phyloP scores from a whole-genome alignment of 2,329 filamentous ascomycete species.

The Penicillium sp. region DNA sequence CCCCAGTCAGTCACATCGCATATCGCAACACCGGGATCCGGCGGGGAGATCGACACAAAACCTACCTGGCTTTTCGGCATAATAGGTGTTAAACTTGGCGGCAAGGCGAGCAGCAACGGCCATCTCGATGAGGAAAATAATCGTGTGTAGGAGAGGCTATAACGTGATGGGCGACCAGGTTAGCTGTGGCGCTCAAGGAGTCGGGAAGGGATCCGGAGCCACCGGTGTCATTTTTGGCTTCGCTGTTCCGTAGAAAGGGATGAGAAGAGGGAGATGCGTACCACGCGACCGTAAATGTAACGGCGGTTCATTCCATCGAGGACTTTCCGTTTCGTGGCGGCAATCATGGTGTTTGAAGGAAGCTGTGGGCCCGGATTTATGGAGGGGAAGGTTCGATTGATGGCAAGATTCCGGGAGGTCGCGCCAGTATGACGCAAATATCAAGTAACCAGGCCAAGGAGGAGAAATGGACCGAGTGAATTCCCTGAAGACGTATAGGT shows the following conservation, averaged over 20 bases:
- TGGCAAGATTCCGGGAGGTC: conserved; percentile 27
- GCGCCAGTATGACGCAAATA: conserved; percentile 44
- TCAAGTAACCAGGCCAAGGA: not conserved
- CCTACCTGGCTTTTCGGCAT: conserved; percentile 81
- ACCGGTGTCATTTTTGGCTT: not conserved
- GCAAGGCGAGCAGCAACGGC: conserved; percentile 77
- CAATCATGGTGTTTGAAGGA: conserved; percentile 40
- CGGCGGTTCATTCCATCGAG: conserved; percentile 47
- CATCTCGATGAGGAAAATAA: conserved; percentile 88
- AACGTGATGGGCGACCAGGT: conserved; percentile 9
- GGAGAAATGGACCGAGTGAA: not conserved
- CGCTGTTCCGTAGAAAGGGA: not conserved
- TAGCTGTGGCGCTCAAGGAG: conserved; percentile 2
- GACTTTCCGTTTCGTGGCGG: conserved; percentile 40
- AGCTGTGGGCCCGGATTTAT: conserved; percentile 18
- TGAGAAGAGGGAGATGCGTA: conserved; percentile 25
- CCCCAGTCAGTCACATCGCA: conserved; percentile 11
- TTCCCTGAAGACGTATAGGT: not conserved
- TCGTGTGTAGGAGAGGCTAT: conserved; percentile 82
- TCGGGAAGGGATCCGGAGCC: not conserved
- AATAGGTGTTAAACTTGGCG: conserved; percentile 89
- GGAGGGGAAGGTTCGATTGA: conserved; percentile 20
- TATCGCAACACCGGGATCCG: conserved; percentile 10
- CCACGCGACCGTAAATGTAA: conserved; percentile 50
- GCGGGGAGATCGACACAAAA: conserved; percentile 5